Base-by-base conservation (phyloP, 2,329 filamentous ascomycete species). In the Pyrenophora seminiperda region DNA sequence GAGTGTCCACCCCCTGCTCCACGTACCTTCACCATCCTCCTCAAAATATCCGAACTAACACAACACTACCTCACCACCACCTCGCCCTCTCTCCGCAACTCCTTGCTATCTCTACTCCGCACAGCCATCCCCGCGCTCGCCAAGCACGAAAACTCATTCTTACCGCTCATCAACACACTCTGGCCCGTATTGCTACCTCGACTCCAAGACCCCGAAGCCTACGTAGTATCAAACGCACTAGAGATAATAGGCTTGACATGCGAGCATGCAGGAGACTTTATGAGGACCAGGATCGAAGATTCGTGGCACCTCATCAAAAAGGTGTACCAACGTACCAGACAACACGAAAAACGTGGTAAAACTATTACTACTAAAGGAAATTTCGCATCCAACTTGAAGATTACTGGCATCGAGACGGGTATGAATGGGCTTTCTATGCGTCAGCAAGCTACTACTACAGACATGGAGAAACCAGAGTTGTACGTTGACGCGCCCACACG, bases 31-130 rank as follows among this genome's bases (percentile, higher is more conserved):
- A 80, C 80, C n/a, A 81, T 97, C 9, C 83, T 97, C 3, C 81
- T 91, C 27, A 87, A 87, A 49, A 94, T 99, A 48, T 85, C 91
- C 18, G 83, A 83, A 40, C 84, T 96, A 1, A 93, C 91, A 4
- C 92, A 96, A 66, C 87, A 96, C 68, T 94, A 97, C 72, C 82
- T 99, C 9, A 91, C 93, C 5, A 92, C 91, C 0, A 86, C 90
- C 0, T 92, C 91, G 0, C 85, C 92, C 0, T 83, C 84, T 9
- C 81, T 99, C 7, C 86, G 93, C 32, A 85, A 85, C 22, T 90
- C 88, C 0, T 81, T 99, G 3, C 83, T 99, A 7, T 82, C 84
- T 13, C 83, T 97, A 5, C 82, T 97, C 10, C 77, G 81, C 19
- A 90, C 86, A 0, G 87, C 91, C 3, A 82, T 88, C 4, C 83